phyloP scores from a whole-genome alignment of 352 stramenopile genomes.

The Phytophthora pini region DNA sequence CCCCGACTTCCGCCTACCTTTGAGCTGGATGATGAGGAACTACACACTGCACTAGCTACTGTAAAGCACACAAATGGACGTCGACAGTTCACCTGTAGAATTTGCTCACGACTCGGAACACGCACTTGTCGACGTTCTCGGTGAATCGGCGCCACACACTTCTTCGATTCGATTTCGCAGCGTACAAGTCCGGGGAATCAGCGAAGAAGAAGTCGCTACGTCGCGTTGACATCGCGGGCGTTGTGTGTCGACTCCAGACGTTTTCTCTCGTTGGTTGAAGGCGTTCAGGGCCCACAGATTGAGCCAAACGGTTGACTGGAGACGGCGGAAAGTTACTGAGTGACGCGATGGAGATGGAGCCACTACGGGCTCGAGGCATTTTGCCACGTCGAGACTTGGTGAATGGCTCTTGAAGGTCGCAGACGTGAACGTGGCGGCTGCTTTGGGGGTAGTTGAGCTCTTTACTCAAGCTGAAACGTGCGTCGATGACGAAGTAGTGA shows the following conservation, averaged over 20 bases:
- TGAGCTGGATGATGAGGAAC: constrained; percentile 7
- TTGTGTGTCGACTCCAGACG: constrained; percentile 26
- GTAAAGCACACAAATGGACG: not conserved
- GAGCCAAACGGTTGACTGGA: constrained; percentile 31
- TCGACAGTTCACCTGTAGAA: constrained; percentile 36
- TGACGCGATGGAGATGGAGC: constrained; percentile 31
- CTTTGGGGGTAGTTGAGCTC: constrained; percentile 8
- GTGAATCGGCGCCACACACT: constrained; percentile 34
- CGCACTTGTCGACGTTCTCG: constrained; percentile 36
- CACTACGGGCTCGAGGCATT: constrained; percentile 28
- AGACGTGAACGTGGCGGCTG: constrained; percentile 1
- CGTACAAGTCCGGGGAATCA: constrained; percentile 17
- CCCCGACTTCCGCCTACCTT: constrained; percentile 10
- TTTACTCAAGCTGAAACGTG: constrained; percentile 30
- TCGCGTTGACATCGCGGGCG: constrained; percentile 22
- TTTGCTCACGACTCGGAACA: constrained; percentile 38
- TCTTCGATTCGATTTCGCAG: constrained; percentile 30
- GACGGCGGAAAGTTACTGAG: constrained; percentile 15
- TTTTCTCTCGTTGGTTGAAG: constrained; percentile 5
- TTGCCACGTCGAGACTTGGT: constrained; percentile 11
- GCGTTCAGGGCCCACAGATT: constrained; percentile 29
- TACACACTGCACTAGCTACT: constrained; percentile 1
- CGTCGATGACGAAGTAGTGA: constrained; percentile 37
- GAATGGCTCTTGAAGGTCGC: not conserved
- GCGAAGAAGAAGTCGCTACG: constrained; percentile 10